Evolutionary conservation across 805 yeast genomes (phyloP).

Genomic region (Candida yuanshanica): DNA sequence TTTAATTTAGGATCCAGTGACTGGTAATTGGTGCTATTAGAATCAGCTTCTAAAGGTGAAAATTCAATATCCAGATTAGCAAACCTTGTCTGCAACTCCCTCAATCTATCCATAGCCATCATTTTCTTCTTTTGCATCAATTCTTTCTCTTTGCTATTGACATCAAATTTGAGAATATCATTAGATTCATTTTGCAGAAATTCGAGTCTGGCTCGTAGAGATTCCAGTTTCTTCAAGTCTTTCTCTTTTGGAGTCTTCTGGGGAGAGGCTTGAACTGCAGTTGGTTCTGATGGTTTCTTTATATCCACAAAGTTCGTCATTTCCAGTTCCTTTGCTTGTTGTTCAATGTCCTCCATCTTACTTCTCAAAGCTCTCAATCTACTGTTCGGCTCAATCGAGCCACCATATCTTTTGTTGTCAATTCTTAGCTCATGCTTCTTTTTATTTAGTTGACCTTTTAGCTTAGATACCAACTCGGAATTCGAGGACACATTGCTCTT

Average conservation of each 20-base stretch:
- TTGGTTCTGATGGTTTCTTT: constrained; percentile 18
- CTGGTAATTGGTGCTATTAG: constrained; percentile 13
- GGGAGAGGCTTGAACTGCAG: constrained; percentile 18
- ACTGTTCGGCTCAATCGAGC: constrained; percentile 68
- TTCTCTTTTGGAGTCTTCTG: constrained; percentile 36
- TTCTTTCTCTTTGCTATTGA: constrained; percentile 44
- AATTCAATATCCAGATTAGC: constrained; percentile 60
- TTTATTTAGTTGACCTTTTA: constrained; percentile 35
- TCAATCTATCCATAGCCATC: constrained; percentile 65
- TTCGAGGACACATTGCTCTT: constrained; percentile 25
- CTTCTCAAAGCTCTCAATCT: constrained; percentile 70
- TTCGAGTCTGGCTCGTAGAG: constrained; percentile 51
- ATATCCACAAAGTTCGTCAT: constrained; percentile 70
- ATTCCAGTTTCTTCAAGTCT: constrained; percentile 50
- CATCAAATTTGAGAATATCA: constrained; percentile 64
- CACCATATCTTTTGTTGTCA: constrained; percentile 42
- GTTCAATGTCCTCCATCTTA: constrained; percentile 79
- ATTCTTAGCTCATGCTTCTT: constrained; percentile 35
- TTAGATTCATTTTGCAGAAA: constrained; percentile 69
- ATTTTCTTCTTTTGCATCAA: constrained; percentile 53
- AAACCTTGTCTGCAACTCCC: constrained; percentile 62
- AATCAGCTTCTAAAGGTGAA: constrained; percentile 13
- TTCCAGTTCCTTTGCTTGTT: constrained; percentile 81
- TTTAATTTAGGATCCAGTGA: constrained; percentile 33
- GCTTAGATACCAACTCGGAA: constrained; percentile 30